phyloP scores from a whole-genome alignment of 176 grass and related monocot species.

The Avena sativa region DNA sequence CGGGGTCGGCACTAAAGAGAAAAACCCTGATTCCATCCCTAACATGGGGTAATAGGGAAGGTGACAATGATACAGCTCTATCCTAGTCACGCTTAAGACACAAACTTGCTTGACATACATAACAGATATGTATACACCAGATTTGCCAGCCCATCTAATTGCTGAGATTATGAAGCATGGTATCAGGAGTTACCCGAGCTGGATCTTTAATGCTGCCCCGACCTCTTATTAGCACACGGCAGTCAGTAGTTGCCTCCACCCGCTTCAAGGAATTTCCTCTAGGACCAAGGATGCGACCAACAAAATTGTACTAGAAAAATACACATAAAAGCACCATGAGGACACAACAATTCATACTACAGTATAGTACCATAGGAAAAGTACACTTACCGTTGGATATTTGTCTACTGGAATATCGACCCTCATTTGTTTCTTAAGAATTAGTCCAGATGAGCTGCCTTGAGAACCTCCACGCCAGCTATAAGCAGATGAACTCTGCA shows the following conservation, averaged over 20 bases:
- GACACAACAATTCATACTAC: neutral
- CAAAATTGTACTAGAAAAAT: constrained; percentile 85
- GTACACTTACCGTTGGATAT: constrained; percentile 89
- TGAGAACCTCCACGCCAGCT: constrained; percentile 92
- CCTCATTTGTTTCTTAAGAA: constrained; percentile 96
- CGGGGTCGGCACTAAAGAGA: neutral
- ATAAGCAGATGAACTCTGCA: constrained; percentile 89
- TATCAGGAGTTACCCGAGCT: constrained; percentile 63
- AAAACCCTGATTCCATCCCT: neutral
- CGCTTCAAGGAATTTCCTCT: constrained; percentile 97
- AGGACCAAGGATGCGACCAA: constrained; percentile 92
- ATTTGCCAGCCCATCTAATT: constrained; percentile 21
- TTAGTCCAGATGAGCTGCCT: constrained; percentile 80
- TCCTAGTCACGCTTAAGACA: neutral
- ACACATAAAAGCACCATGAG: constrained; percentile 35
- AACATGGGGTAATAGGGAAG: neutral
- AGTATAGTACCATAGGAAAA: constrained; percentile 12
- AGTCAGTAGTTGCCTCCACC: constrained; percentile 93
- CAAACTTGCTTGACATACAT: constrained; percentile 23
- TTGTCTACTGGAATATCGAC: constrained; percentile 90
- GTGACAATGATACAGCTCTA: constrained; percentile 14
- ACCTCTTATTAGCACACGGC: constrained; percentile 96
- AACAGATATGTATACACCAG: neutral
- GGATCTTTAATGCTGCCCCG: constrained; percentile 97
- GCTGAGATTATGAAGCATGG: constrained; percentile 8